These are phyloP conservation scores for Cercospora brassicicola DNA, from an alignment of 2,329 filamentous ascomycete genomes.

Conservation along the genomic window DNA sequence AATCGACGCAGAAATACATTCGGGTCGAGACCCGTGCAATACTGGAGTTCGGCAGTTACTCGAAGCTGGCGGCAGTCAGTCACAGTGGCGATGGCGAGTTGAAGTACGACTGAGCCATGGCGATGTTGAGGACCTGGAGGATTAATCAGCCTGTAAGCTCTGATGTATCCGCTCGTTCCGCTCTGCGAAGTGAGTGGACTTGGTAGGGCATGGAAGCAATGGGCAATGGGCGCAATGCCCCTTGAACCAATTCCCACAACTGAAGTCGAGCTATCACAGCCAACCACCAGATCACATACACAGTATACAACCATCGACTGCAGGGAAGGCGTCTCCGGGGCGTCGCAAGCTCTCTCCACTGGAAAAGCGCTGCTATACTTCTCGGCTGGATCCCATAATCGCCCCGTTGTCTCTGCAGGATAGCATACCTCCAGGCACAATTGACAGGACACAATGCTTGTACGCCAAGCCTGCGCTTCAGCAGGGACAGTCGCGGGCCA, in stretches of 20 bases:
- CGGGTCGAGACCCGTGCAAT: background rate
- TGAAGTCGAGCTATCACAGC: background rate
- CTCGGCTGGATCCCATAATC: background rate
- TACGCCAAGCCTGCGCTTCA: background rate
- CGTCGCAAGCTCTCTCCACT: background rate
- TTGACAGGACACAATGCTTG: background rate
- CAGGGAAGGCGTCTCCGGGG: too few species aligned
- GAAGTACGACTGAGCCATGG: background rate
- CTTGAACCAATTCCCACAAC: background rate
- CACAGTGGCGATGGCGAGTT: background rate
- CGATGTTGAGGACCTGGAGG: background rate
- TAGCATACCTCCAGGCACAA: background rate
- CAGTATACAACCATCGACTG: background rate
- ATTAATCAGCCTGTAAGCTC: background rate
- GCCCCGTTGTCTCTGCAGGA: background rate
- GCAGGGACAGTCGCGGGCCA: background rate
- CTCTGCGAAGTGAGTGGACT: background rate
- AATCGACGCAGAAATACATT: background rate
- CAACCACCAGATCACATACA: background rate
- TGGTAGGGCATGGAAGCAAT: too few species aligned
- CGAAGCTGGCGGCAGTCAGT: background rate
- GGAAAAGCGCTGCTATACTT: background rate
- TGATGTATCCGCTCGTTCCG: background rate
- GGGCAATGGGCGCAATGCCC: too few species aligned
- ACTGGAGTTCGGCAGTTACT: background rate